Conservation (phyloP, 2,329 filamentous ascomycete genomes). For the Blastomyces emzantsi region DNA sequence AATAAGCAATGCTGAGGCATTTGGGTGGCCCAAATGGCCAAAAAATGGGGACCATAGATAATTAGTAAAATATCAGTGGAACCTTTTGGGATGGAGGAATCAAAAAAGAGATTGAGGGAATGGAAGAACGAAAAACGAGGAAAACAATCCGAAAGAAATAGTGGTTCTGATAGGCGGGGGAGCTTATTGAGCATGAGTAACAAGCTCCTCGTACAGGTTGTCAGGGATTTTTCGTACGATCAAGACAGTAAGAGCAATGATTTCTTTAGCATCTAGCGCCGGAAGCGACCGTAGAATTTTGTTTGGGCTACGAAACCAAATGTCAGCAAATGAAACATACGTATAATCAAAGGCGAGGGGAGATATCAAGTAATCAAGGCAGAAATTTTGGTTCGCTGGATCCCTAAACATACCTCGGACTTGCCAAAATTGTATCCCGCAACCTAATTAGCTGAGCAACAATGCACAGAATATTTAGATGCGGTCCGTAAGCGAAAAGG, state of each 20-base stretch:
- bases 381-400: neutral
- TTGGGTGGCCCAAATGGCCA: neutral
- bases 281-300: constrained; percentile 85
- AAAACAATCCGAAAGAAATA: no score
- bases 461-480: constrained; percentile 92
- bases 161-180: neutral
- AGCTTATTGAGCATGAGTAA: constrained; percentile 60
- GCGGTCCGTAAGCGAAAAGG: constrained; percentile 87
- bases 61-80: neutral
- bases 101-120: neutral
- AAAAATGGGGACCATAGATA: neutral
- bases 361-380: neutral
- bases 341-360: neutral
- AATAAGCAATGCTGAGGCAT: neutral
- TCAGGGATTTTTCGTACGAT: constrained; percentile 86
- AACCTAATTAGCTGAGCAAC: constrained; percentile 90
- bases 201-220: constrained; percentile 82
- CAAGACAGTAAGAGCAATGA: constrained; percentile 75
- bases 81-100: neutral
- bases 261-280: constrained; percentile 68
- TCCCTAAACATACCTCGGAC: constrained; percentile 56
- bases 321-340: constrained; percentile 14
- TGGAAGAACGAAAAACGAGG: neutral
- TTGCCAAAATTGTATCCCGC: constrained; percentile 71
- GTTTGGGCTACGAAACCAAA: constrained; percentile 58